Percentiles rank a stretch among this genome's conserved stretches.
Conservation (phyloP, 495 filamentous ascomycete genomes). For the Penicillium chermesinum region DNA sequence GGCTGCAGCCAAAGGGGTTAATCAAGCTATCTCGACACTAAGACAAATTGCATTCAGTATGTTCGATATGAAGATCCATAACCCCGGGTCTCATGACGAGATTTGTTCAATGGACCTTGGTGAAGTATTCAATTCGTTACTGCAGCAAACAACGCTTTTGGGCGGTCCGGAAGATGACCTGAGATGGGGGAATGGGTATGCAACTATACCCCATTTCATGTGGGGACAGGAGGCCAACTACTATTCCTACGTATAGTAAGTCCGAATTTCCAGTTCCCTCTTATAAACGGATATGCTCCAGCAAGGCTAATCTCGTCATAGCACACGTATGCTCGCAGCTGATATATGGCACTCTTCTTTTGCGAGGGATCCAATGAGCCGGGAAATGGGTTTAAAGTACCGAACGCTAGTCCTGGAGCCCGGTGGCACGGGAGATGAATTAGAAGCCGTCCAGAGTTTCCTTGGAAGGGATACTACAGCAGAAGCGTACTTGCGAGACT, state of each 20-base stretch:
- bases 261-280: not conserved
- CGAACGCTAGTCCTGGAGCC: conserved; percentile 6
- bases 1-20: not conserved
- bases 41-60: conserved; percentile 6
- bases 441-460: not conserved
- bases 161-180: not conserved
- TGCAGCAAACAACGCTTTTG: conserved; percentile 2
- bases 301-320: not conserved
- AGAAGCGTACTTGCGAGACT: conserved; percentile 1
- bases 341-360: conserved; percentile 3
- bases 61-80: conserved; percentile 3
- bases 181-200: conserved; percentile 4
- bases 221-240: conserved; percentile 10
- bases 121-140: not conserved
- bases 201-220: conserved; percentile 7
- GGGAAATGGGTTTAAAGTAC: conserved; percentile 2
- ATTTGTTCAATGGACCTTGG: conserved; percentile 1
- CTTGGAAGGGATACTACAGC: not conserved
- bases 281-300: not conserved
- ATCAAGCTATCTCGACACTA: conserved; percentile 1
- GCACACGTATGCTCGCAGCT: conserved; percentile 3
- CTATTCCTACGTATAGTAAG: conserved; percentile 11
- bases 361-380: conserved; percentile 1
- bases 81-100: not conserved
- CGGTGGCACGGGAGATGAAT: conserved; percentile 1